These are phyloP conservation scores for Hippophae gyantsensis DNA, from an alignment of 306 rosid species.

Conservation along the genomic window DNA sequence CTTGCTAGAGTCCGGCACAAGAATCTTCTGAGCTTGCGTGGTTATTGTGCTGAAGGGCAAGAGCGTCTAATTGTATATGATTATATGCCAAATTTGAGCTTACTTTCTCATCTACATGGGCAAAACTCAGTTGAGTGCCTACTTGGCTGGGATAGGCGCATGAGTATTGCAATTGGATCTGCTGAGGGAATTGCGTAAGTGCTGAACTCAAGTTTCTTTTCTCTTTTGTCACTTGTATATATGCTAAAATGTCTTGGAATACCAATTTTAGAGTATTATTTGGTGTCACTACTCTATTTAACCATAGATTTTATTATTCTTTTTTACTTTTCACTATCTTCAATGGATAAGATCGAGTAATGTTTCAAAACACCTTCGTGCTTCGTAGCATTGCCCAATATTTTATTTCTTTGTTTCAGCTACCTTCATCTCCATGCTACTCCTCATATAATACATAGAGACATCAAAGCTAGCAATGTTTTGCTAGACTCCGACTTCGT, in stretches of 20 bases:
- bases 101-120: constrained; percentile 91
- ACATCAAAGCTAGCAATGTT: constrained; percentile 85
- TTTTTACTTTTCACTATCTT: no score
- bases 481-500: constrained; percentile 65
- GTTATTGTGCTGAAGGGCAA: constrained; percentile 96
- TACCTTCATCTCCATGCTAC: constrained; percentile 90
- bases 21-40: constrained; percentile 88
- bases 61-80: constrained; percentile 89
- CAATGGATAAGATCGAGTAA: no score
- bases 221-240: not conserved
- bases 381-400: no score
- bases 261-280: no score
- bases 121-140: constrained; percentile 83
- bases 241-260: not conserved
- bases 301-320: no score
- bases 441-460: constrained; percentile 90
- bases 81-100: constrained; percentile 89
- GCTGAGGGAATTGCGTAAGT: constrained; percentile 93
- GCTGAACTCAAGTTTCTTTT: constrained; percentile 6
- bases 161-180: constrained; percentile 78
- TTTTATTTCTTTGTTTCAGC: constrained; percentile 32
- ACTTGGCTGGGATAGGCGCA: constrained; percentile 79
- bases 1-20: constrained; percentile 92
- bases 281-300: no score
- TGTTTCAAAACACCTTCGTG: no score